Evolutionary conservation across 768 basidiomycete genomes (phyloP).

Genomic region (Hericium rajendrae): DNA sequence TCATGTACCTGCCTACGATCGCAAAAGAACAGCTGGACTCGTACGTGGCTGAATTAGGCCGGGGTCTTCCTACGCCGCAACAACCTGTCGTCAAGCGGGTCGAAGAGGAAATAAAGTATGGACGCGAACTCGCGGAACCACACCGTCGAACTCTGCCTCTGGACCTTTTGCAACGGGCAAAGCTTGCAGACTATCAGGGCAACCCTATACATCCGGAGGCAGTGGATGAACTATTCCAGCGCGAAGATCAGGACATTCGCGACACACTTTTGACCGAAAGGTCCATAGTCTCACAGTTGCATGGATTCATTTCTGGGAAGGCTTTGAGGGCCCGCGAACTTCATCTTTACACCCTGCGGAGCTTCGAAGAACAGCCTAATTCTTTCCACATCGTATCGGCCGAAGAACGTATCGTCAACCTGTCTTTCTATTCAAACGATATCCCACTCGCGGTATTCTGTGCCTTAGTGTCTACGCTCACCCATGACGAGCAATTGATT

Average conservation of each 20-base stretch:
- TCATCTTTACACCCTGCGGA: slow-evolving; percentile 44
- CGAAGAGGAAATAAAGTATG: not conserved
- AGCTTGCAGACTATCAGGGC: slow-evolving; percentile 32
- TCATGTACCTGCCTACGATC: slow-evolving; percentile 57
- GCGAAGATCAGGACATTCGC: slow-evolving; percentile 44
- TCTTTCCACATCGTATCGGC: slow-evolving; percentile 41
- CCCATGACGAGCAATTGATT: slow-evolving; percentile 48
- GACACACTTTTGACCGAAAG: slow-evolving; percentile 61
- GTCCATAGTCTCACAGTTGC: slow-evolving; percentile 59
- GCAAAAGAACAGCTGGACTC: slow-evolving; percentile 41
- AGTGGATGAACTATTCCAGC: slow-evolving; percentile 42
- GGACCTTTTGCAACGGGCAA: slow-evolving; percentile 38
- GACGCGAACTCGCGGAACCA: not conserved
- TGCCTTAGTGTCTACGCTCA: slow-evolving; percentile 47
- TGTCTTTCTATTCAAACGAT: slow-evolving; percentile 54
- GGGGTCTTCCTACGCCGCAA: not conserved
- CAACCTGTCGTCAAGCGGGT: not conserved
- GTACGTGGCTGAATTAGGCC: slow-evolving; percentile 47
- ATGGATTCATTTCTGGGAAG: slow-evolving; percentile 67
- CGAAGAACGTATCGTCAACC: slow-evolving; percentile 45
- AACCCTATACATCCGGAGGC: slow-evolving; percentile 36
- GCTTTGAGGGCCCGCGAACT: slow-evolving; percentile 53
- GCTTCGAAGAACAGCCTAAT: slow-evolving; percentile 31
- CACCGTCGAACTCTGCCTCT: slow-evolving; percentile 13
- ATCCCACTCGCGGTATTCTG: slow-evolving; percentile 59